Evolutionary conservation across 805 yeast genomes (phyloP), one percentile per base, ranked within the genome.

Genomic region (Metschnikowia cerradonensis): DNA sequence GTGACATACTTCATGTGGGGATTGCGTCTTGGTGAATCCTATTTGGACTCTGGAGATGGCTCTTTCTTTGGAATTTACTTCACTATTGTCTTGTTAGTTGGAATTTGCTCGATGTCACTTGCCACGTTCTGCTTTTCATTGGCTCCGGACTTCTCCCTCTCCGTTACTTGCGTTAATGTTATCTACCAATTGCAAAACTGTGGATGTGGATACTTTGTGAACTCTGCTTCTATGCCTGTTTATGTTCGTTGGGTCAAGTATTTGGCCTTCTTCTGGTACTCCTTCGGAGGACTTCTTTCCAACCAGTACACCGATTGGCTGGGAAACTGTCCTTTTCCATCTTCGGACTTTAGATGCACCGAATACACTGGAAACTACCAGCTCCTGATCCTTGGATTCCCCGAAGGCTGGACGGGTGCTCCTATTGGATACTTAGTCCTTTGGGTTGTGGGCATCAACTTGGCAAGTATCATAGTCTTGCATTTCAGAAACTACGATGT

Each of bases 191-290:
- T 86, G 26, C 89, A 88, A 26, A 80, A 88, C 47, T 79, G 86
- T 76, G 88, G 89, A 0, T 84, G 89, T 64, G 96, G 96, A 0
- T 87, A 81, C 66, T 88, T 86, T 61, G 86, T 84, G 20, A 88
- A 88, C 64, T 81, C 90, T 0, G 71, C 74, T 6, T 75, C 80
- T 1, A 77, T 88, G 82, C 96, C 96, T 0, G 95, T 87, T 1
- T 90, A 90, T 60, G 95, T 89, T 7, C 74, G 89, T 34, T 89
- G 96, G 96, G 77, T 84, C 4, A 87, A 85, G 62, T 89, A 86
- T 65, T 70, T 84, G 50, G 84, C 92, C 0, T 86, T 80, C 62
- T 75, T 85, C 47, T 90, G 91, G 88, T 89, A 86, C 61, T 84
- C 83, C 0, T 86, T 86, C 66, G 94, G 94, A 2, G 83, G 83